Evolutionary conservation across 106 monocot genomes (phyloP), one percentile per base, ranked within the genome.

Genomic region (Agapanthus africanus): DNA sequence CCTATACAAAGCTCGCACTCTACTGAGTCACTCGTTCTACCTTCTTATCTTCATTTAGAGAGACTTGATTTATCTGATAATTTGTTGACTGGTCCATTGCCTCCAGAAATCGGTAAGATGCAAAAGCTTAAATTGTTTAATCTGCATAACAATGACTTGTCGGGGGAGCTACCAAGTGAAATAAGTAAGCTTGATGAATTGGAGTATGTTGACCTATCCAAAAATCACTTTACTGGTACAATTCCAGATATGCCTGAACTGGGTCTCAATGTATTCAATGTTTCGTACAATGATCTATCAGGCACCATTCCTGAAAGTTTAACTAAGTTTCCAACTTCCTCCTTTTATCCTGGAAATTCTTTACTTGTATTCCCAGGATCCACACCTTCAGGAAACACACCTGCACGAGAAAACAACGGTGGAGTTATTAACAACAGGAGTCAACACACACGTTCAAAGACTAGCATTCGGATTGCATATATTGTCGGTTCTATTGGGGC

Each of bases 261-360:
- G 37, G 77, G 65, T 62, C 65, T 99, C 46, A 83, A 71, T 40
- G 65, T 65, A 51, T 80, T 99, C n/a, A 87, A 90, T 74, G 75
- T 99, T 28, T 87, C 97, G 1, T 71, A 80, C 28, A 99, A 99
- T 73, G 76, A 92, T 79, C 72, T 99, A 32, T 83, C 82, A 37
- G 97, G 97, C 33, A 59, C 69, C 70, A 56, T 99, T 40, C 97
- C 97, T 66, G 40, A 68, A 71, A 80, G 63, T 74, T 70, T 92
- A 72, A 78, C 37, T 56, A 87, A 59, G 69, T 92, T 99, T 54
- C 87, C 86, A 36, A 34, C 0, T 34, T 50, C 73, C 35, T 82
- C 85, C 63, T 99, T 99, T 78, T 65, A 61, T 77, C 97, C 97
- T 56, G 97, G 97, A 71, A 99, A 99, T 70, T 6, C 54, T 37